A percentile compares a stretch with the other conserved stretches of the same genome.
These are phyloP conservation scores for Cladosporium phlei DNA, from an alignment of 2,329 filamentous ascomycete species.

Conservation along the genomic window DNA sequence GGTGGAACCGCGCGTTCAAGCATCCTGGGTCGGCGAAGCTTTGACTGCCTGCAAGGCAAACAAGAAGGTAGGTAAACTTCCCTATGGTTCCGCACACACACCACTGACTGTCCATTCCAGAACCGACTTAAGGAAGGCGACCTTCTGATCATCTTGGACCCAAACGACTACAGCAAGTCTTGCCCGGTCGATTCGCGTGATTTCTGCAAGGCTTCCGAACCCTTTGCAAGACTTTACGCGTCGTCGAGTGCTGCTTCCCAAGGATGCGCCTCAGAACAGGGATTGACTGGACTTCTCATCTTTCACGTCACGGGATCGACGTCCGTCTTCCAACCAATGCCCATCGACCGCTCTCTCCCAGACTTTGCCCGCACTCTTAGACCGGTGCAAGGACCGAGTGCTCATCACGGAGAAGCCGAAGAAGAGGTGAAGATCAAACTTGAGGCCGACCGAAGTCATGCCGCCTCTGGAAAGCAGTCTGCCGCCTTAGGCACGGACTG, in stretches of 20 bases:
- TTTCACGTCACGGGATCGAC: background rate
- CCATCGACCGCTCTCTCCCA: too few species aligned
- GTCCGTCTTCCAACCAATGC: too few species aligned
- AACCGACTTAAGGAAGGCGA: constrained; percentile 11
- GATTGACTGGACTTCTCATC: background rate
- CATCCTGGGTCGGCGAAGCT: background rate
- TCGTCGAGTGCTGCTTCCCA: background rate
- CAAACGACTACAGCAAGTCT: constrained; percentile 2
- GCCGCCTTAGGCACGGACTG: constrained; percentile 10
- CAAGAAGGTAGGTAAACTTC: background rate
- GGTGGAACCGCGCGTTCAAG: too few species aligned
- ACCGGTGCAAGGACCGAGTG: too few species aligned
- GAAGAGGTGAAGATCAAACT: background rate
- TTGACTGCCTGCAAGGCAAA: background rate
- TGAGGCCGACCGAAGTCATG: background rate
- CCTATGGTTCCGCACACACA: too few species aligned
- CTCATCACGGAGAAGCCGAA: too few species aligned
- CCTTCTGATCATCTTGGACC: constrained; percentile 14
- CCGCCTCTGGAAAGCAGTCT: background rate
- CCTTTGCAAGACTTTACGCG: background rate
- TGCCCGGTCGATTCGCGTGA: constrained; percentile 4
- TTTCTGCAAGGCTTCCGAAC: background rate
- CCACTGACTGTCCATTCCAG: background rate
- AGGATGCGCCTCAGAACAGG: too few species aligned
- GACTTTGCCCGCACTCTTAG: too few species aligned